Base-by-base conservation (phyloP, 768 basidiomycete genomes). In the Russula compacta region DNA sequence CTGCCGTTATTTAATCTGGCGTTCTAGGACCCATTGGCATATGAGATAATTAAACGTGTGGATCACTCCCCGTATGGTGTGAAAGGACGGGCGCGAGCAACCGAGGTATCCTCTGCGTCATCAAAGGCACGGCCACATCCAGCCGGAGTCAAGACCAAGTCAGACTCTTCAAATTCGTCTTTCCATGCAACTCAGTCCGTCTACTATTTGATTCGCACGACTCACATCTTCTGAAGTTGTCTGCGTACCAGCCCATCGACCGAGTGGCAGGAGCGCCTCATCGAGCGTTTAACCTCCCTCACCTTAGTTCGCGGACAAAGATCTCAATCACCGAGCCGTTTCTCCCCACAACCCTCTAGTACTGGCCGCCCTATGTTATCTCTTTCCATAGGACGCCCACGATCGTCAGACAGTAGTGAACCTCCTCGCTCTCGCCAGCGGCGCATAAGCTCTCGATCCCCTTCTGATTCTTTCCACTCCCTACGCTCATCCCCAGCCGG, bases 231-330 rank as follows among this genome's bases (percentile, higher is more conserved):
- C 46, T 46, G 15, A 51, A 32, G 12, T 14, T 35, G 49, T 57
- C 33, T 52, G 9, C 36, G 11, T 46, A 19, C n/a, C 17, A 90
- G 87, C 65, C 88, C 89, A 17, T 86, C 87, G 24, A 85, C 84
- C 64, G 88, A 92, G 72, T 92, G 89, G 89, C 90, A 92, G 71
- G 87, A 89, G 67, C 76, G 77, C 48, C 84, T 92, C 3, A 73
- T 69, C 38, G 67, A 65, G 4, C 69, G 65, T 7, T 61, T 76
- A 56, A 69, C 70, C 53, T 44, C 64, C 32, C 67, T 67, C 15
- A 71, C 71, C 19, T 68, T 56, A 21, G 52, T 59, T 35, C 70
- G 71, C 11, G 67, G 68, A 51, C 69, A 71, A 6, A 57, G 63
- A 11, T 35, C 70, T 50, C 59, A 60, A 6, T 67, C 63, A 12